Evolutionary conservation across 495 filamentous ascomycete genomes (phyloP).

Genomic region (Emericellopsis terricola): DNA sequence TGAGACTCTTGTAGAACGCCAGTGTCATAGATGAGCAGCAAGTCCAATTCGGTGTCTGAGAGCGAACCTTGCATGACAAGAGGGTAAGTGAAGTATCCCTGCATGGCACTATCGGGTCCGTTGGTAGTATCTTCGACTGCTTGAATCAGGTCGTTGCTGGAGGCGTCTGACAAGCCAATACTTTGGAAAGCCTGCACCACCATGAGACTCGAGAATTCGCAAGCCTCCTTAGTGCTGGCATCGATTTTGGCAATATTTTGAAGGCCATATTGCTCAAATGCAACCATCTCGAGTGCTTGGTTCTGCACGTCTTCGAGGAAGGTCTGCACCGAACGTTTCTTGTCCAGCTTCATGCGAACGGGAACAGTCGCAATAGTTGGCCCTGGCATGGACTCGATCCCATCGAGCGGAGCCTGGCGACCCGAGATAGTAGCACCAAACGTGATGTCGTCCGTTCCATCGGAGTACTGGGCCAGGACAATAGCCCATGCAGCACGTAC

Average conservation of each 20-base stretch:
- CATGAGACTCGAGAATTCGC: constrained; percentile 9
- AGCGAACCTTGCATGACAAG: not conserved
- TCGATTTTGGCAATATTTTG: constrained; percentile 19
- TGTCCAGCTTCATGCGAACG: constrained; percentile 14
- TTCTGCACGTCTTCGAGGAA: constrained; percentile 13
- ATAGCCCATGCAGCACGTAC: too few relatives aligned
- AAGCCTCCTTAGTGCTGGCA: constrained; percentile 11
- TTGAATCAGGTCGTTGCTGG: not conserved
- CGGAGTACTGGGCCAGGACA: constrained; percentile 18
- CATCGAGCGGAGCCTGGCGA: constrained; percentile 23
- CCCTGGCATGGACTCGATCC: constrained; percentile 26
- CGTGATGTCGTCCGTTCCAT: constrained; percentile 21
- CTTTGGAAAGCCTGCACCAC: not conserved
- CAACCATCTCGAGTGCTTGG: constrained; percentile 15
- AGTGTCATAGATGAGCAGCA: constrained; percentile 4
- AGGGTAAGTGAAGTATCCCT: not conserved
- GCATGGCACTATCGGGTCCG: not conserved
- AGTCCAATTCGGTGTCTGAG: not conserved
- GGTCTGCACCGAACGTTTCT: constrained; percentile 1
- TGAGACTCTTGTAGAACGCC: constrained; percentile 4
- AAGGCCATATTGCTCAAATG: constrained; percentile 27
- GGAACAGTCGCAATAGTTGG: constrained; percentile 42
- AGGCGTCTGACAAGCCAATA: not conserved
- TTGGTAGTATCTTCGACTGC: not conserved
- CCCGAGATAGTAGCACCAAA: constrained; percentile 30